phyloP scores from a whole-genome alignment of 2,329 filamentous ascomycete species.

The Aspergillus persii region DNA sequence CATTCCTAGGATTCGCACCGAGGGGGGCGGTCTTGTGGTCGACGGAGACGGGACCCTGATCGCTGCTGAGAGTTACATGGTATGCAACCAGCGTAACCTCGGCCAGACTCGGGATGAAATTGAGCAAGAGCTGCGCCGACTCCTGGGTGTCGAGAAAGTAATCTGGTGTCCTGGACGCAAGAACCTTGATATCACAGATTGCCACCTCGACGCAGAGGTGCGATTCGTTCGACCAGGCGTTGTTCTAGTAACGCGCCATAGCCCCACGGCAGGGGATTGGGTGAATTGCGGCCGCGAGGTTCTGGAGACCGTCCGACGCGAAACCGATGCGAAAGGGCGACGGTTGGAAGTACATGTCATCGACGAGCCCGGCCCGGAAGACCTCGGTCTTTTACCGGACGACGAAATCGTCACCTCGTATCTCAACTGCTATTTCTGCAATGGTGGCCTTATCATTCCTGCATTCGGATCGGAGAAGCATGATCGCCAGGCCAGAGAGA shows the following conservation, averaged over 20 bases:
- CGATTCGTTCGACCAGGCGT: constrained; percentile 26
- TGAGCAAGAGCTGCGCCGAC: constrained; percentile 22
- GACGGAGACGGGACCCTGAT: constrained; percentile 35
- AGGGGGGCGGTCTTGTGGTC: constrained; percentile 27
- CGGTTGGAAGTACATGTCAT: constrained; percentile 20
- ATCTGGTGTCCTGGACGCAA: constrained; percentile 29
- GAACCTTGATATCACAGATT: constrained; percentile 29
- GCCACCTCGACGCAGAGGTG: constrained; percentile 27
- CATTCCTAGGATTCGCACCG: constrained; percentile 18
- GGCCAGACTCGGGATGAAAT: constrained; percentile 20
- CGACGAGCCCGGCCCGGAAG: too few relatives aligned
- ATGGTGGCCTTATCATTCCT: constrained; percentile 28
- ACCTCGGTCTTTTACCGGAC: too few relatives aligned
- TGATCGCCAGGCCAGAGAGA: constrained; percentile 23
- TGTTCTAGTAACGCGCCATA: constrained; percentile 22
- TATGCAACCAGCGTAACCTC: constrained; percentile 28
- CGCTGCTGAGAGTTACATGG: constrained; percentile 27
- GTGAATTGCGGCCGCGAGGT: constrained; percentile 21
- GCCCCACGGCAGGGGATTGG: constrained; percentile 12
- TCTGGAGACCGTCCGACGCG: constrained; percentile 10
- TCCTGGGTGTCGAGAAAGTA: constrained; percentile 26
- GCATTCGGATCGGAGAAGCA: constrained; percentile 22
- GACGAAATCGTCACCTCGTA: constrained; percentile 24
- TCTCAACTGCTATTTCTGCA: constrained; percentile 31
- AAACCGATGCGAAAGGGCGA: constrained; percentile 24